phyloP scores from a whole-genome alignment of 495 filamentous ascomycete genomes.

The Glarea lozoyensis region DNA sequence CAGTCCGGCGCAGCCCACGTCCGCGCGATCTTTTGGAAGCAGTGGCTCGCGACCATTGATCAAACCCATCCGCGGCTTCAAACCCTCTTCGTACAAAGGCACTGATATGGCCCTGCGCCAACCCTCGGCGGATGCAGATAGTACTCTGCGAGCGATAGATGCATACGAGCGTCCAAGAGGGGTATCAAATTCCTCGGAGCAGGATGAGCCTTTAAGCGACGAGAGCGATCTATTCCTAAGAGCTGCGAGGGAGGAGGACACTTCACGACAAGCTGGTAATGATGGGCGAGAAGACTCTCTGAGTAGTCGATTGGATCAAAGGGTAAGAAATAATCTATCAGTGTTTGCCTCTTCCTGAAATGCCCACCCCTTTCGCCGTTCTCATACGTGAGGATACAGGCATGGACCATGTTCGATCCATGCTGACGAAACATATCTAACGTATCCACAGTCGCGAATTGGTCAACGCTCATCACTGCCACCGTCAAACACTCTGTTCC shows the following conservation, averaged over 20 bases:
- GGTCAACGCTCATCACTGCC: slow-evolving; percentile 19
- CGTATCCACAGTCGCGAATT: slow-evolving; percentile 17
- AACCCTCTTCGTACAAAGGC: slow-evolving; percentile 41
- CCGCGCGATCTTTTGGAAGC: slow-evolving; percentile 4
- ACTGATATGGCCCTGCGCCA: slow-evolving; percentile 35
- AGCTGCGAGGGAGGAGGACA: slow-evolving; percentile 44
- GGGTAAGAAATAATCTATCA: slow-evolving; percentile 14
- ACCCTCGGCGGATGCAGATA: slow-evolving; percentile 35
- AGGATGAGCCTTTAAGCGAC: slow-evolving; percentile 22
- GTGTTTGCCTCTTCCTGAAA: too few relatives aligned
- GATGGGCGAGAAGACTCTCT: slow-evolving; percentile 3
- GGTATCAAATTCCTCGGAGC: slow-evolving; percentile 2
- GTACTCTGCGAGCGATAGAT: slow-evolving; percentile 39
- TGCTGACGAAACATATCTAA: too few relatives aligned
- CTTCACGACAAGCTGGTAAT: slow-evolving; percentile 22
- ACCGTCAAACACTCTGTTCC: slow-evolving; percentile 8
- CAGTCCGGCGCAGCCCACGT: slow-evolving; percentile 6
- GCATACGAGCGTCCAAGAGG: slow-evolving; percentile 27
- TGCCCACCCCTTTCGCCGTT: too few relatives aligned
- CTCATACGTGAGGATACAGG: too few relatives aligned
- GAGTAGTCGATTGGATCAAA: slow-evolving; percentile 9
- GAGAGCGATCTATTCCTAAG: slow-evolving; percentile 45
- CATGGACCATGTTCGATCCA: too few relatives aligned
- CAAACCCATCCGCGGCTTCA: slow-evolving; percentile 40
- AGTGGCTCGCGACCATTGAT: slow-evolving; percentile 18